These are phyloP conservation scores for Knufia petricola DNA, from an alignment of 2,329 filamentous ascomycete genomes.

Conservation along the genomic window DNA sequence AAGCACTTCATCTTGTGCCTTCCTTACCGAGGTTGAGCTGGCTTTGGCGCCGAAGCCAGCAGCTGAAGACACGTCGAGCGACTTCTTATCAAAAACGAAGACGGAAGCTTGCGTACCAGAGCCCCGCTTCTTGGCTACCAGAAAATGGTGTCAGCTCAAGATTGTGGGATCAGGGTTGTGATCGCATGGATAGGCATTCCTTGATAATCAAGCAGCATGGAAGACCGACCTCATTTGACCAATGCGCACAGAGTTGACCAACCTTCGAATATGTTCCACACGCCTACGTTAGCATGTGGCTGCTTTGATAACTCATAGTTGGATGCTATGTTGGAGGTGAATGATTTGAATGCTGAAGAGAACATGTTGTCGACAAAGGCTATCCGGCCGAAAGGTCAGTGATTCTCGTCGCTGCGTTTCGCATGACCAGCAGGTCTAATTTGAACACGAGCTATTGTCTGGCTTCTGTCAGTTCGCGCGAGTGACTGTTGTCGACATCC, in stretches of 20 bases:
- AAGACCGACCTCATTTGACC: slow-evolving; percentile 4
- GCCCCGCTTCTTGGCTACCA: slow-evolving; percentile 75
- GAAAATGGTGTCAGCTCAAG: neutral
- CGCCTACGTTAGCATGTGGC: slow-evolving; percentile 70
- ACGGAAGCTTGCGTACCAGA: slow-evolving; percentile 82
- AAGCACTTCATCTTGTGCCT: slow-evolving; percentile 76
- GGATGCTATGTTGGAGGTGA: slow-evolving; percentile 82
- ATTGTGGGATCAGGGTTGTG: neutral
- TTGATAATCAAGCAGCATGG: neutral
- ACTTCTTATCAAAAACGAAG: slow-evolving; percentile 89
- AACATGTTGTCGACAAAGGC: slow-evolving; percentile 59
- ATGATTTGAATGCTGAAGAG: slow-evolving; percentile 84
- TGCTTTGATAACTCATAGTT: slow-evolving; percentile 77
- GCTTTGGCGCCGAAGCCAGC: slow-evolving; percentile 52
- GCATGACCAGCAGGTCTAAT: too few relatives aligned
- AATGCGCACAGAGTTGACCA: slow-evolving; percentile 1
- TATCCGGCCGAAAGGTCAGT: slow-evolving; percentile 11
- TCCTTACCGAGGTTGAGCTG: slow-evolving; percentile 62
- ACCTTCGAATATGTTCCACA: slow-evolving; percentile 88
- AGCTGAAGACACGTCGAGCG: slow-evolving; percentile 57
- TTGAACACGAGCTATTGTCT: too few relatives aligned
- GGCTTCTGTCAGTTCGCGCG: too few relatives aligned
- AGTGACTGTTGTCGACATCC: too few relatives aligned
- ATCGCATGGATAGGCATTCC: neutral
- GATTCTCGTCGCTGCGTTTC: too few relatives aligned